Conservation (phyloP, 2,329 filamentous ascomycete species). For the Diaporthe amygdali region DNA sequence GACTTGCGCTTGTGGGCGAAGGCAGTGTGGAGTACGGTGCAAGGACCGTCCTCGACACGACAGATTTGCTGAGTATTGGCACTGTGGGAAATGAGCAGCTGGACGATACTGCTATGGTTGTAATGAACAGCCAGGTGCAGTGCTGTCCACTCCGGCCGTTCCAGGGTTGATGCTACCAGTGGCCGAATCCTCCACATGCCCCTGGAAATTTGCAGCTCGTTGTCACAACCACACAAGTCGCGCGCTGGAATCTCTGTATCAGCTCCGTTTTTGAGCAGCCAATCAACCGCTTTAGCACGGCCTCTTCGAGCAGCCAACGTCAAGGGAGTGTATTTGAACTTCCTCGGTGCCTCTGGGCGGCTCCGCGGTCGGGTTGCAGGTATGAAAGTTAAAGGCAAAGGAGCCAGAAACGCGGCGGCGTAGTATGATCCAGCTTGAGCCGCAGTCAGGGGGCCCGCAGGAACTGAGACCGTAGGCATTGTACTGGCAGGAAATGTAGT, state of each 20-base stretch:
- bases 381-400: no score
- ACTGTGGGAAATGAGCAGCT: background rate
- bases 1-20: background rate
- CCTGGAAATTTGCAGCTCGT: background rate
- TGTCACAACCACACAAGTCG: background rate
- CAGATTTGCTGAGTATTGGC: background rate
- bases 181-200: background rate
- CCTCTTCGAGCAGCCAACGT: background rate
- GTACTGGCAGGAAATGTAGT: no score
- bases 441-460: no score
- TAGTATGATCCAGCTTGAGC: no score
- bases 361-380: background rate
- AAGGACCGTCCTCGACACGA: background rate
- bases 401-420: no score
- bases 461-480: no score
- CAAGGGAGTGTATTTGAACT: background rate
- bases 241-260: background rate
- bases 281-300: background rate
- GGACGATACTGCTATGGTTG: background rate
- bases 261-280: background rate
- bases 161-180: no score
- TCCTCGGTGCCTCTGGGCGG: accelerated
- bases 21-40: background rate
- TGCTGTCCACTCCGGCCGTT: background rate
- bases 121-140: background rate